Evolutionary conservation across 176 grass and related monocot species (phyloP).

Genomic region (Ampelocalamus luodianensis): DNA sequence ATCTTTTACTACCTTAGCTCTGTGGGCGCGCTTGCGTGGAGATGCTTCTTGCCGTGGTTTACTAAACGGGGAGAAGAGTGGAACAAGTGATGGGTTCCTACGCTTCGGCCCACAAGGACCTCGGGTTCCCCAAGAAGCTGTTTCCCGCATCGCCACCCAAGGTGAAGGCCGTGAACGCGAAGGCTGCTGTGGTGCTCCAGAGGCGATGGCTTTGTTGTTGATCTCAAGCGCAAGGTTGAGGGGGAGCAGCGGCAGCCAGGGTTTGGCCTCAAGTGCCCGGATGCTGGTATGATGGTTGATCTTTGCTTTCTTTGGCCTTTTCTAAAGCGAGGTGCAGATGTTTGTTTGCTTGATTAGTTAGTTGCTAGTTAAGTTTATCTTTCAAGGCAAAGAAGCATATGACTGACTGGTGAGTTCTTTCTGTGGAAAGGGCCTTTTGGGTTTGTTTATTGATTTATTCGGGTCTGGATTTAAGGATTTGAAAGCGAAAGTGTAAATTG

Average conservation of each 20-base stretch:
- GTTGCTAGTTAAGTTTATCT: constrained; percentile 1
- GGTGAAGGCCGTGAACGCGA: constrained; percentile 41
- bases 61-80: not conserved
- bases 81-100: constrained; percentile 77
- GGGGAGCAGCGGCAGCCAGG: constrained; percentile 29
- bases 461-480: constrained; percentile 13
- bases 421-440: constrained; percentile 35
- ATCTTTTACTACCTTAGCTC: constrained; percentile 25
- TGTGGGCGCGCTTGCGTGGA: not conserved
- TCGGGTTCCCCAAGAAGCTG: constrained; percentile 53
- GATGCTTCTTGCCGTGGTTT: constrained; percentile 18
- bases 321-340: constrained; percentile 1
- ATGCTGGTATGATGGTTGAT: constrained; percentile 65
- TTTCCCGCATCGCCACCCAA: constrained; percentile 65
- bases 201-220: constrained; percentile 46
- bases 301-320: constrained; percentile 7
- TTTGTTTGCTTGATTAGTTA: constrained; percentile 16
- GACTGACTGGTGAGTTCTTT: constrained; percentile 32
- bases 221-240: constrained; percentile 42
- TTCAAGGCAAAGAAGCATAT: constrained; percentile 26
- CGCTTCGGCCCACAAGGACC: constrained; percentile 68
- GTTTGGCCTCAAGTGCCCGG: constrained; percentile 45
- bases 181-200: constrained; percentile 50
- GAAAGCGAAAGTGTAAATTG: not conserved
- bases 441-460: constrained; percentile 39